phyloP scores from a whole-genome alignment of 805 yeast genomes.

The Pachysolen tannophilus region DNA sequence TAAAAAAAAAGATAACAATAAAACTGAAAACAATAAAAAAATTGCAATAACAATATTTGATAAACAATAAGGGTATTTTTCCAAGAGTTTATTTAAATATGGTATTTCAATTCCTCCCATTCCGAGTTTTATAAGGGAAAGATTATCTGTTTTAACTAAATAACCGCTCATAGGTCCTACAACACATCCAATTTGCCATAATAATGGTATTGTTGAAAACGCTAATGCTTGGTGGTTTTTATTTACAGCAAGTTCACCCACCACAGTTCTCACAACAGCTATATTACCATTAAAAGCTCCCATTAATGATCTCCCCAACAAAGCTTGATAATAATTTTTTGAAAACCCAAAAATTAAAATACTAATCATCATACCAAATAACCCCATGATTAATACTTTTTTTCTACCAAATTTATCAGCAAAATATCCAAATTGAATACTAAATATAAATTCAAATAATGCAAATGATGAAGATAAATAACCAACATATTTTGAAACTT shows the following conservation, averaged over 20 bases:
- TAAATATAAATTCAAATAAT: constrained; percentile 47
- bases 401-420: constrained; percentile 54
- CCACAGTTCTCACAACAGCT: constrained; percentile 49
- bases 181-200: constrained; percentile 52
- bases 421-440: constrained; percentile 50
- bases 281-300: constrained; percentile 57
- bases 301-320: constrained; percentile 41
- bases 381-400: constrained; percentile 44
- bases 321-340: constrained; percentile 41
- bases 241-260: constrained; percentile 53
- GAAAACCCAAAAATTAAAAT: constrained; percentile 46
- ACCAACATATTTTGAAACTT: constrained; percentile 52
- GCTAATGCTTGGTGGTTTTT: constrained; percentile 55
- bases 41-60: constrained; percentile 38
- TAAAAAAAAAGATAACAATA: constrained; percentile 32
- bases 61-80: constrained; percentile 38
- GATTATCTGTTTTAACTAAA: constrained; percentile 20
- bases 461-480: constrained; percentile 53
- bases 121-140: background rate
- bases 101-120: background rate
- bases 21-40: constrained; percentile 26
- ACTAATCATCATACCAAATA: constrained; percentile 40
- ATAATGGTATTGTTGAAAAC: constrained; percentile 50
- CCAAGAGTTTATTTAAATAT: constrained; percentile 12
- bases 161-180: constrained; percentile 49